phyloP scores from a whole-genome alignment of 1,284 basidiomycete genomes.

The Puccinia hordei region DNA sequence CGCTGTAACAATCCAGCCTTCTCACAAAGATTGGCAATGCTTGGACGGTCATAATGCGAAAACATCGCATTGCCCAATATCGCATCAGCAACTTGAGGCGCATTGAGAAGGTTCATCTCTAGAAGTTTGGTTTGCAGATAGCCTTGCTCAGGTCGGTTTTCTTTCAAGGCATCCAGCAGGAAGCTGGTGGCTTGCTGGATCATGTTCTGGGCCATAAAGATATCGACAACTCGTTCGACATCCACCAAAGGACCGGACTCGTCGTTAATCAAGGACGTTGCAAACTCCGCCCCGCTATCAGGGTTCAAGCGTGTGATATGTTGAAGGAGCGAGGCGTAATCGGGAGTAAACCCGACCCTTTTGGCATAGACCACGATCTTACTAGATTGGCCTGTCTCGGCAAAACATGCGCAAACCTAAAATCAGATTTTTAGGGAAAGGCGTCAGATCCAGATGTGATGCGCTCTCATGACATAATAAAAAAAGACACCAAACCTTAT shows the following conservation, averaged over 20 bases:
- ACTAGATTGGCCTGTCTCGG: slow-evolving; percentile 96
- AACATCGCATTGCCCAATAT: slow-evolving; percentile 99
- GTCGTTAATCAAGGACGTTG: slow-evolving; percentile 90
- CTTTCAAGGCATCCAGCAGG: slow-evolving; percentile 97
- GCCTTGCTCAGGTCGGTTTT: slow-evolving; percentile 96
- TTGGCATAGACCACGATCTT: slow-evolving; percentile 98
- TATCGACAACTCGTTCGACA: slow-evolving; percentile 90
- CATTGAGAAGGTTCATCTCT: slow-evolving; percentile 97
- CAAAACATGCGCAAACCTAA: slow-evolving; percentile 81
- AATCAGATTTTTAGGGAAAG: background rate
- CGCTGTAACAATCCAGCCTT: slow-evolving; percentile 95
- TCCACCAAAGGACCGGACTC: slow-evolving; percentile 90
- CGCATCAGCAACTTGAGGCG: slow-evolving; percentile 97
- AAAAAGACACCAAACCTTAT: slow-evolving; percentile 71
- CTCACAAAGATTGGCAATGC: slow-evolving; percentile 97
- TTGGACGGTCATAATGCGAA: slow-evolving; percentile 90
- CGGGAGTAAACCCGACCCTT: slow-evolving; percentile 92
- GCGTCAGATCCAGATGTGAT: background rate
- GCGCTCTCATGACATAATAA: background rate
- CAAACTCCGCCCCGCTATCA: slow-evolving; percentile 98
- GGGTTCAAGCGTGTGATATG: slow-evolving; percentile 96
- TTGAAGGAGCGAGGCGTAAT: slow-evolving; percentile 92
- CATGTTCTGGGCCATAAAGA: slow-evolving; percentile 99
- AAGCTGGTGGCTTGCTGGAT: slow-evolving; percentile 99
- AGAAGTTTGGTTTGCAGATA: slow-evolving; percentile 93